Base-by-base conservation (phyloP, 345 rosid genomes). In the Abelmoschus esculentus region DNA sequence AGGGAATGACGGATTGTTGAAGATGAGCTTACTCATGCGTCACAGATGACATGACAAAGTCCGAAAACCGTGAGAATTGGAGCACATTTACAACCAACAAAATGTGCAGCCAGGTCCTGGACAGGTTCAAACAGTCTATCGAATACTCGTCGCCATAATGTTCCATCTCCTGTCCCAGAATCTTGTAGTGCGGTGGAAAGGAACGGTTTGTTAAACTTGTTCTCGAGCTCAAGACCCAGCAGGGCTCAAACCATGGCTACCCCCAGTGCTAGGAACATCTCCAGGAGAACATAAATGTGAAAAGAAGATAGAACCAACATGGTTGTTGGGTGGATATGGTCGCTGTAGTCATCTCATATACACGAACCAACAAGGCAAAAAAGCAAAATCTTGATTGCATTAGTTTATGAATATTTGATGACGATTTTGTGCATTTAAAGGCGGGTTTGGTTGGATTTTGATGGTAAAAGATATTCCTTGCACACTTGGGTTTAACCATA, bases 121-220 rank as follows among this genome's bases (percentile, higher is more conserved):
- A 11, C 50, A 46, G 50, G 50, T 4, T 11, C 49, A 74, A 81
- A 22, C 26, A 22, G 26, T 22, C 26, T 22, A 22, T 2, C 87
- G 67, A 72, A 88, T 84, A 1, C 78, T 38, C 0, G 82, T 36
- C 63, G 84, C 90, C 81, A 72, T 76, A 28, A 88, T 71, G 80
- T 90, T 90, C 92, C 95, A 87, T 71, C 92, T 77, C 18, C 74
- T 77, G 6, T 92, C 92, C 97, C 90, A 90, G 14, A 90, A 56
- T 89, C 92, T 13, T 90, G 96, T 7, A 90, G 78, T 0, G 97
- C 87, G 0, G 97, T 82, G 1, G 92, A 70, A 7, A 89, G 79
- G 64, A 73, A 81, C 1, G 96, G 92, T 71, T 83, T 72, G 55
- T 86, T 56, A 77, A 87, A 84, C 70, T 76, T 86, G 7, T 79